Percentiles rank a stretch among this genome's conserved stretches.
Evolutionary conservation across 805 yeast species (phyloP).

Genomic region (Isabelozyma pseudorhagii): DNA sequence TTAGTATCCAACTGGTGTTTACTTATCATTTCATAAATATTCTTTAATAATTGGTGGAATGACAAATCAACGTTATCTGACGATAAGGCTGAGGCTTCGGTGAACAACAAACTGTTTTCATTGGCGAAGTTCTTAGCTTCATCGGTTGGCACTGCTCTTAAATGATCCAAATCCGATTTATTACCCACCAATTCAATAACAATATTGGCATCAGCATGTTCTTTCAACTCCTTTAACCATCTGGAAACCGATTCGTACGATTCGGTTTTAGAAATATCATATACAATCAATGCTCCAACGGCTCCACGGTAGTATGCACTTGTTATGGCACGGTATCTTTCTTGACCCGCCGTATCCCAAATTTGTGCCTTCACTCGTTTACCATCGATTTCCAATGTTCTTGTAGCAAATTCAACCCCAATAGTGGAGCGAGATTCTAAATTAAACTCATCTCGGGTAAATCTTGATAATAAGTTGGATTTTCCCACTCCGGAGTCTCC

Average conservation of each 20-base stretch:
- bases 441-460: slow-evolving; percentile 94
- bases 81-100: slow-evolving; percentile 93
- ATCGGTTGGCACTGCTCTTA: slow-evolving; percentile 95
- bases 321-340: slow-evolving; percentile 96
- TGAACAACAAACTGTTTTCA: slow-evolving; percentile 87
- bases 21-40: slow-evolving; percentile 91
- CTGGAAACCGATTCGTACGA: slow-evolving; percentile 81
- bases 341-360: slow-evolving; percentile 99
- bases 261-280: slow-evolving; percentile 89
- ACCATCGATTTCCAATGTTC: slow-evolving; percentile 85
- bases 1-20: slow-evolving; percentile 89
- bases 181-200: slow-evolving; percentile 93
- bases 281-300: slow-evolving; percentile 93
- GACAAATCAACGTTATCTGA: slow-evolving; percentile 94
- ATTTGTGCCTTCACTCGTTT: slow-evolving; percentile 85
- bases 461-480: slow-evolving; percentile 87
- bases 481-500: slow-evolving; percentile 98
- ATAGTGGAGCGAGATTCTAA: slow-evolving; percentile 91
- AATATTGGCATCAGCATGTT: slow-evolving; percentile 91
- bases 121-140: slow-evolving; percentile 94
- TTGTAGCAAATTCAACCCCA: slow-evolving; percentile 97
- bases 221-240: slow-evolving; percentile 88
- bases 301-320: slow-evolving; percentile 98
- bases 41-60: slow-evolving; percentile 87
- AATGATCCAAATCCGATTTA: slow-evolving; percentile 85